These are phyloP conservation scores for Aristolochia californica DNA, from an alignment of 164 flowering plant genomes.

Conservation along the genomic window DNA sequence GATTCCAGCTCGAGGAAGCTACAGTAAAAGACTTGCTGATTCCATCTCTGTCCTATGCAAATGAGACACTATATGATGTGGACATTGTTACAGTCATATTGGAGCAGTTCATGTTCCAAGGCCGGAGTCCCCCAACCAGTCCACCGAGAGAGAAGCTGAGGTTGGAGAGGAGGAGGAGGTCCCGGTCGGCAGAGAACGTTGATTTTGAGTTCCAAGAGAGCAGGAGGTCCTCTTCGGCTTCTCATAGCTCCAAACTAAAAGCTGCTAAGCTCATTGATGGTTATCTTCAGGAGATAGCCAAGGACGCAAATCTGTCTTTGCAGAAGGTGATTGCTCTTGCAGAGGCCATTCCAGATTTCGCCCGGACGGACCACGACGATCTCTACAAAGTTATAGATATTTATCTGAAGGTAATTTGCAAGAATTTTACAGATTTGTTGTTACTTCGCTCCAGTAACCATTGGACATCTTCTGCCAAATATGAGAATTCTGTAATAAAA, in stretches of 20 bases:
- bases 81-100: slow-evolving; percentile 62
- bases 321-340: slow-evolving; percentile 66
- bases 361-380: slow-evolving; percentile 88
- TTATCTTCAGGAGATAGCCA: slow-evolving; percentile 70
- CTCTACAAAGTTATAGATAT: slow-evolving; percentile 88
- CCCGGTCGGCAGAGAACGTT: slow-evolving; percentile 75
- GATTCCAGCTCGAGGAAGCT: slow-evolving; percentile 83
- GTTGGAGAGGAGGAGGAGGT: slow-evolving; percentile 47
- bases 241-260: slow-evolving; percentile 74
- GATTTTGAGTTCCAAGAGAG: slow-evolving; percentile 67
- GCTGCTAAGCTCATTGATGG: slow-evolving; percentile 88
- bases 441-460: neutral
- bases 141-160: slow-evolving; percentile 46
- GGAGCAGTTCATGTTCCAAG: slow-evolving; percentile 77
- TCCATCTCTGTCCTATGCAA: slow-evolving; percentile 41
- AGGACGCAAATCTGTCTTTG: slow-evolving; percentile 59
- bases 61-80: slow-evolving; percentile 51
- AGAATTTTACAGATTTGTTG: neutral
- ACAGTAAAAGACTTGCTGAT: slow-evolving; percentile 60
- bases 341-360: slow-evolving; percentile 67
- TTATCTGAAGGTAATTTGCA: slow-evolving; percentile 68
- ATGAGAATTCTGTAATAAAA: no score
- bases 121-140: slow-evolving; percentile 82
- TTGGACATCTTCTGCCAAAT: no score
- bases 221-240: slow-evolving; percentile 76